Evolutionary conservation across 2,329 filamentous ascomycete species (phyloP), one percentile per base, ranked within the genome.

Genomic region (Fusarium sp.): DNA sequence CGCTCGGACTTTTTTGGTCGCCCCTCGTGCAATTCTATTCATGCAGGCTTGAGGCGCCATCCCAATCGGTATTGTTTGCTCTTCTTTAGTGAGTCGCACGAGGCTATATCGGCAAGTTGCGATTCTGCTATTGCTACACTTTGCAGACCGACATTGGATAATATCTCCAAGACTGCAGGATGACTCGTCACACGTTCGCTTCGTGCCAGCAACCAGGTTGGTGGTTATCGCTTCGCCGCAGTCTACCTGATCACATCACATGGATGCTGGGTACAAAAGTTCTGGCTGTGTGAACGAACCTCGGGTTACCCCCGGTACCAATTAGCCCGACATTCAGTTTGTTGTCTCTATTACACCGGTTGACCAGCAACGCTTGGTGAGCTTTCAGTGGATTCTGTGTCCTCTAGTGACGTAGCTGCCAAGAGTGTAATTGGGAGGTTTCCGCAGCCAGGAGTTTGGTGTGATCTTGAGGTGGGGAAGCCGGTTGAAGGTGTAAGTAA

Each of bases 1-100:
- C 52, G 62, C 62, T 65, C 62, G 39, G 62, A 59, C 50, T 45
- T 39, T 35, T 56, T 41, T 35, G n/a, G 31, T 57, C 27, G 33
- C 56, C 35, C 62, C 54, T 57, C 24, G n/a, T 57, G 41, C 29
- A 57, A 64, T 64, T 57, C 24, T 64, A n/a, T 64, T 41, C 24
- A 64, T 57, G 31, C 31, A 14, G 29, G 59, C 59, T 48, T 50
- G 59, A 35, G 59, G 45, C 59, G 31, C 41, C 59, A 35, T 31
- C 39, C 41, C 27, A 50, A 24, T 50, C n/a, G 27, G 41, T 50
- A 48, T 62, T 50, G 31, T 37, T 33, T 62, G 37, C 22, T 39
- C 31, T 54, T 14, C 31, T 24, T 35, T 29, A 24, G 18, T 45
- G 29, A 31, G 18, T 31, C 9, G 24, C 37, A 31, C 27, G 37